Percentiles rank a stretch among this genome's conserved stretches.
phyloP scores from a whole-genome alignment of 2,329 filamentous ascomycete species.

The Beauveria asiatica region DNA sequence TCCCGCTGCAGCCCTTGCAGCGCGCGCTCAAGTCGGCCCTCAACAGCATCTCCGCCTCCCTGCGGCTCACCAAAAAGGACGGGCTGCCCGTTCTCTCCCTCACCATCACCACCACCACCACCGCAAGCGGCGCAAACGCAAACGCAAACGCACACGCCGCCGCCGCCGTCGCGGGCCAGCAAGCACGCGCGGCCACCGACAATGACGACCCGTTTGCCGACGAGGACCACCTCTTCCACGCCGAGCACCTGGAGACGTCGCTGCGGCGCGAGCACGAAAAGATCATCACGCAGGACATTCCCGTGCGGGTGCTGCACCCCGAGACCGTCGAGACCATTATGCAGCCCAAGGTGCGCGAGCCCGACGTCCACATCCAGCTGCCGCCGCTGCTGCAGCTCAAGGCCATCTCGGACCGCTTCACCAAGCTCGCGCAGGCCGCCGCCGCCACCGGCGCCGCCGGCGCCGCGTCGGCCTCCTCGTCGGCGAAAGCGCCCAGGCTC shows the following conservation, averaged over 20 bases:
- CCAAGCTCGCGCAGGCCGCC: conserved; percentile 59
- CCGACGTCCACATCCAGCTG: conserved; percentile 88
- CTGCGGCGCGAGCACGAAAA: conserved; percentile 72
- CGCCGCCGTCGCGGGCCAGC: conserved; percentile 18
- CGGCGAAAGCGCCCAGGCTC: conserved; percentile 51
- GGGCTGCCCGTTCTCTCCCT: conserved; percentile 78
- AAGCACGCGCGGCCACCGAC: conserved; percentile 14
- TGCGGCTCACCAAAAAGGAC: conserved; percentile 90
- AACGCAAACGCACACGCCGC: conserved; percentile 24
- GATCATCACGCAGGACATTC: conserved; percentile 89
- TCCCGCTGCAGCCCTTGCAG: conserved; percentile 79
- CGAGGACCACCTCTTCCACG: conserved; percentile 38
- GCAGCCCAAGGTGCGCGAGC: conserved; percentile 82
- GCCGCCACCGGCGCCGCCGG: background rate
- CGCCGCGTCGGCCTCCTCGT: background rate
- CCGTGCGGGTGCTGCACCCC: conserved; percentile 80
- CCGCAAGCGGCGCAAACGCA: conserved; percentile 27
- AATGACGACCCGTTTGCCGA: conserved; percentile 33
- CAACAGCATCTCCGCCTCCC: conserved; percentile 69
- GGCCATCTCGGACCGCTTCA: conserved; percentile 90
- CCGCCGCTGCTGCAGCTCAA: conserved; percentile 84
- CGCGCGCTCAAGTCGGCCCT: conserved; percentile 85
- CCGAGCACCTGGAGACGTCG: conserved; percentile 46
- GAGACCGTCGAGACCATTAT: conserved; percentile 85
- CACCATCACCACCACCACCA: conserved; percentile 75